phyloP scores from a whole-genome alignment of 2,329 filamentous ascomycete species.

The Gaeumannomyces tritici region DNA sequence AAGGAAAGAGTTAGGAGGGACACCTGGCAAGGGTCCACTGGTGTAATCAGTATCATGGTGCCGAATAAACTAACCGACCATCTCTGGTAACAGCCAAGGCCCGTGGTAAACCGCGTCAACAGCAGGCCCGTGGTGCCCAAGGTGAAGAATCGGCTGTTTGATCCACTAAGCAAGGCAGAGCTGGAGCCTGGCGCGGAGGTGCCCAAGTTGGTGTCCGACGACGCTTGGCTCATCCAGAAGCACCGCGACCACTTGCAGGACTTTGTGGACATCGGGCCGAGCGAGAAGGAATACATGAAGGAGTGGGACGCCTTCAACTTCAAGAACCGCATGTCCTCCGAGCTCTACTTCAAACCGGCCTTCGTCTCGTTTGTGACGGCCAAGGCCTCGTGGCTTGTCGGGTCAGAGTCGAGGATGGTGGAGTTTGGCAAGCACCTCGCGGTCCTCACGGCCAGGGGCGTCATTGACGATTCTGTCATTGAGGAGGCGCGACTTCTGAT shows the following conservation, averaged over 20 bases:
- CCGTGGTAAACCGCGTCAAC: neutral
- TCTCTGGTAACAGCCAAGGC: neutral
- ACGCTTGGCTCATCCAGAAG: constrained; percentile 48
- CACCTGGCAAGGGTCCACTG: neutral
- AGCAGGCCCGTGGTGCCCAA: constrained; percentile 29
- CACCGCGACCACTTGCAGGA: constrained; percentile 48
- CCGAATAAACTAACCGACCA: neutral
- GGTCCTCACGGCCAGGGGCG: constrained; percentile 38
- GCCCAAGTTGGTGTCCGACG: constrained; percentile 32
- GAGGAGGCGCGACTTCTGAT: constrained; percentile 31
- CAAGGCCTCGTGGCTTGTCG: constrained; percentile 43
- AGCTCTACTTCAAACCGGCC: constrained; percentile 39
- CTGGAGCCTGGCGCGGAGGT: constrained; percentile 39
- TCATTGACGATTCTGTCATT: constrained; percentile 34
- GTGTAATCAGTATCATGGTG: neutral
- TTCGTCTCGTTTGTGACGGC: constrained; percentile 42
- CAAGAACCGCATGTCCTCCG: constrained; percentile 38
- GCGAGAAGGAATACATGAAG: constrained; percentile 48
- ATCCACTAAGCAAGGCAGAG: constrained; percentile 44
- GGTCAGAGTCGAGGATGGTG: constrained; percentile 33
- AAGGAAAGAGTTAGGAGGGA: neutral
- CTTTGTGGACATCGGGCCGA: constrained; percentile 42
- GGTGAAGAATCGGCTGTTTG: constrained; percentile 43
- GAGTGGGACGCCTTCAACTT: constrained; percentile 50
- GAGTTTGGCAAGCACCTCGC: constrained; percentile 47